Evolutionary conservation across 1,284 basidiomycete species (phyloP).

Genomic region (Boletellus sp.): DNA sequence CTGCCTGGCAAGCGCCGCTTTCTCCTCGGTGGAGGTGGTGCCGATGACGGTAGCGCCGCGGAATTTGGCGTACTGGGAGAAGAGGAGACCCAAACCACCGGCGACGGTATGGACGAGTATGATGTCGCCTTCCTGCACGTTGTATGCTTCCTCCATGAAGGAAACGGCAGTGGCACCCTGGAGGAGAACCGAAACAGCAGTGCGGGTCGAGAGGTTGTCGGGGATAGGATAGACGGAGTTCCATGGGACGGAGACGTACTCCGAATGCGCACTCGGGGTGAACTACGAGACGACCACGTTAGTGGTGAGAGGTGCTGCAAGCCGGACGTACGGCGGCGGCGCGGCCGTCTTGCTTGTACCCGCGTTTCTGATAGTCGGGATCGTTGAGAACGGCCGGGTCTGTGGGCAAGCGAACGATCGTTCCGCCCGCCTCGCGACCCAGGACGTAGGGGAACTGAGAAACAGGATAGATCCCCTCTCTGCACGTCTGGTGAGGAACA

Average conservation of each 20-base stretch:
- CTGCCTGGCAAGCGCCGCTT: slow-evolving; percentile 77
- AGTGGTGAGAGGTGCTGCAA: too few relatives aligned
- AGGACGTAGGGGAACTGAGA: slow-evolving; percentile 66
- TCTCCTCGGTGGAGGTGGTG: slow-evolving; percentile 85
- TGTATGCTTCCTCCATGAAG: slow-evolving; percentile 81
- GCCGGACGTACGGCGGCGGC: slow-evolving; percentile 55
- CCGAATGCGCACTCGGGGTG: slow-evolving; percentile 60
- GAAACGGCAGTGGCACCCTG: slow-evolving; percentile 83
- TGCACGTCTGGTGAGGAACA: slow-evolving; percentile 22
- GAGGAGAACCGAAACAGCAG: slow-evolving; percentile 65
- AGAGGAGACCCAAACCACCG: slow-evolving; percentile 66
- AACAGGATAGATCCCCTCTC: slow-evolving; percentile 58
- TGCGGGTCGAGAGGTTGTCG: slow-evolving; percentile 54
- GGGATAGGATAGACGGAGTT: slow-evolving; percentile 60
- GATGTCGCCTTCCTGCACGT: slow-evolving; percentile 70
- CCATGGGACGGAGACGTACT: slow-evolving; percentile 73
- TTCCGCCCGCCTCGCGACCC: slow-evolving; percentile 80
- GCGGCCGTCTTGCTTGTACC: slow-evolving; percentile 56
- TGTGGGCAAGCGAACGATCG: slow-evolving; percentile 67
- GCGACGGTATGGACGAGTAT: slow-evolving; percentile 89
- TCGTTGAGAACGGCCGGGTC: slow-evolving; percentile 52
- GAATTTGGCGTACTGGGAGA: slow-evolving; percentile 61
- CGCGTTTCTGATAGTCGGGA: slow-evolving; percentile 56
- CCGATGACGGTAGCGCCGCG: slow-evolving; percentile 89
- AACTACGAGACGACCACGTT: slow-evolving; percentile 38